Evolutionary conservation across 73 alveolate genomes (phyloP), one percentile per base, ranked within the genome.

Genomic region (Paramecium sexaurelia): DNA sequence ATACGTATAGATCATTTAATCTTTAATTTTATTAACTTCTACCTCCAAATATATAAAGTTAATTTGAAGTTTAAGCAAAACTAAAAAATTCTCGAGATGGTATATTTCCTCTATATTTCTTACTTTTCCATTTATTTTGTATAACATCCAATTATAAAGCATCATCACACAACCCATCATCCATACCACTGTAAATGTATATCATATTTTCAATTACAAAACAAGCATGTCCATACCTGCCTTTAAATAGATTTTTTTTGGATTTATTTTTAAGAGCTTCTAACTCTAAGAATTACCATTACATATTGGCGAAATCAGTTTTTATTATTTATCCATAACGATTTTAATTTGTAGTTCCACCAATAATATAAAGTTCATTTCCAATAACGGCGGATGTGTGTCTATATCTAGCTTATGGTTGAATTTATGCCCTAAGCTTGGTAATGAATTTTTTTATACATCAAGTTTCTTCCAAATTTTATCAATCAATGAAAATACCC

Each of bases 371-470:
- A 1, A 69, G 37, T 37, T 55, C 61, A 88, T 88, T 51, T 0
- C 73, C 55, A 15, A 68, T 61, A 69, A 88, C 7, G 13, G 75
- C 26, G 13, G 87, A 43, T 20, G 69, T 41, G 36, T 88, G 87
- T 51, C 94, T 33, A 33, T 68, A 88, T 88, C 94, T 88, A n/a
- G 91, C 84, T 35, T 75, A 88, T 36, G 94, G 94, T 17, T 43
- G 26, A 24, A 68, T 40, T 27, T 57, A 56, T 11, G 68, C 82
- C 43, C 86, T 71, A 27, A 71, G 43, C 86, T 71, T 35, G 37
- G 55, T 35, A 71, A 35, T 33, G 17, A 35, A 36, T 33, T 71
- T 27, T 13, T 8, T 19, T 3, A 71, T 40, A 82, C 88, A 24
- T 55, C 68, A 22, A 88, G 36, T 68, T 41, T 69, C 55, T 55